Conservation (phyloP, 257 asterid species). For the Primulina tabacum region DNA sequence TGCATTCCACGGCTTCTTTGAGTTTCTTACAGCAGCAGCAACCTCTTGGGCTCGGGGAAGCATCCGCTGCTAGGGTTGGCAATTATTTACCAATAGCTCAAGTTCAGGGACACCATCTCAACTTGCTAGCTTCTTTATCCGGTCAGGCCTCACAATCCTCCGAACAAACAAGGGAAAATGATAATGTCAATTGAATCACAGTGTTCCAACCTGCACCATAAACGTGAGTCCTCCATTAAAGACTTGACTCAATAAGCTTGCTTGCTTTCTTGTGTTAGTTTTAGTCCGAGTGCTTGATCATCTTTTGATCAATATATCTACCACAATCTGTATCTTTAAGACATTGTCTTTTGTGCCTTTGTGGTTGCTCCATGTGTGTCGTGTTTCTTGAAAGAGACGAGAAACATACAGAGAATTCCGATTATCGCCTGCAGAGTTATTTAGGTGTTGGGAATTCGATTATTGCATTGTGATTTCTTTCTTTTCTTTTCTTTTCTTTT, state of each 20-base stretch:
- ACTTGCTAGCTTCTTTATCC: slow-evolving; percentile 85
- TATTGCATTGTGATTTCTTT: slow-evolving; percentile 18
- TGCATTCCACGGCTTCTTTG: slow-evolving; percentile 45
- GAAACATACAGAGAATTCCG: slow-evolving; percentile 31
- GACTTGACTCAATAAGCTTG: neutral
- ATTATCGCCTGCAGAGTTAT: slow-evolving; percentile 30
- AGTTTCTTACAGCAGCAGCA: slow-evolving; percentile 81
- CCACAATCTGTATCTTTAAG: slow-evolving; percentile 34
- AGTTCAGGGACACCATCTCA: slow-evolving; percentile 87
- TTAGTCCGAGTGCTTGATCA: slow-evolving; percentile 29
- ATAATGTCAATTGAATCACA: slow-evolving; percentile 54
- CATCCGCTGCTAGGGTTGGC: slow-evolving; percentile 94
- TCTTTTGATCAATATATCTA: slow-evolving; percentile 26
- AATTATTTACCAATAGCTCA: slow-evolving; percentile 88
- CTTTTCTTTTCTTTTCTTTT: too few relatives aligned
- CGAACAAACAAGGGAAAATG: slow-evolving; percentile 64
- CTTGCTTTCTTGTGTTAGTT: slow-evolving; percentile 18
- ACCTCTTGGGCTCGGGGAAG: slow-evolving; percentile 70
- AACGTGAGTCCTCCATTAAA: neutral
- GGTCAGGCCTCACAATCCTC: slow-evolving; percentile 59
- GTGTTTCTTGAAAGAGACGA: slow-evolving; percentile 36
- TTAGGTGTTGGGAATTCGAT: slow-evolving; percentile 35
- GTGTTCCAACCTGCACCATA: neutral
- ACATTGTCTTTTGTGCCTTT: slow-evolving; percentile 37
- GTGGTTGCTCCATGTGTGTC: slow-evolving; percentile 32